Base-by-base conservation (phyloP, 768 basidiomycete genomes). In the Krasilnikovozyma curviuscula region DNA sequence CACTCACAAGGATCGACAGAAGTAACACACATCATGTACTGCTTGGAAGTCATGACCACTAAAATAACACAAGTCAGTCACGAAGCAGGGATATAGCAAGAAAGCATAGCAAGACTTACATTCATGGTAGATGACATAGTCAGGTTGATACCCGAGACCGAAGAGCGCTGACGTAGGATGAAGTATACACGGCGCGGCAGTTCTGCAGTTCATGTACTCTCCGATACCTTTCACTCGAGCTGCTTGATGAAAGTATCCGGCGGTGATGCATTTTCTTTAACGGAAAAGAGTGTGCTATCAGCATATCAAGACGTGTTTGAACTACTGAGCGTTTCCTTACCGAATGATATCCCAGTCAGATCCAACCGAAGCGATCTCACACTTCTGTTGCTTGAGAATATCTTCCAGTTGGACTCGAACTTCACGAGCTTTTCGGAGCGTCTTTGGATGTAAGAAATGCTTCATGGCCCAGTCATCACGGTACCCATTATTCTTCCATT, bases 381-480 rank as follows among this genome's bases (percentile, higher is more conserved):
- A 84, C 69, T 95, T 95, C 67, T 95, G 89, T 65, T 83, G 82
- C 60, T 93, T 91, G 88, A 95, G 95, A 64, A 98, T 97, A 60
- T 98, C 93, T 61, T 95, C 89, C 14, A 98, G 73, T 67, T 98
- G 93, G 3, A 73, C 75, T 27, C 93, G 77, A 31, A 98, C 93
- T 68, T 98, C 93, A 27, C 91, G 73, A 5, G 83, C 83, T 65
- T 98, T 98, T 34, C 91, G 72, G 30, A 98, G 72, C 33, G 95
- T 71, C 63, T 97, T 97, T 0, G 91, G 91, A 62, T 98, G 93
- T 44, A 97, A 63, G 69, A 97, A 98, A 63, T 98, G 93, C 37
- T 83, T 76, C 67, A 88, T 76, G 2, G 75, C 76, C 93, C 91
- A 98, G 35, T 86, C 82, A 59, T 98, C 93, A 19, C 84, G 79